Conservation (phyloP, 306 rosid species). For the Hippophae rhamnoides region DNA sequence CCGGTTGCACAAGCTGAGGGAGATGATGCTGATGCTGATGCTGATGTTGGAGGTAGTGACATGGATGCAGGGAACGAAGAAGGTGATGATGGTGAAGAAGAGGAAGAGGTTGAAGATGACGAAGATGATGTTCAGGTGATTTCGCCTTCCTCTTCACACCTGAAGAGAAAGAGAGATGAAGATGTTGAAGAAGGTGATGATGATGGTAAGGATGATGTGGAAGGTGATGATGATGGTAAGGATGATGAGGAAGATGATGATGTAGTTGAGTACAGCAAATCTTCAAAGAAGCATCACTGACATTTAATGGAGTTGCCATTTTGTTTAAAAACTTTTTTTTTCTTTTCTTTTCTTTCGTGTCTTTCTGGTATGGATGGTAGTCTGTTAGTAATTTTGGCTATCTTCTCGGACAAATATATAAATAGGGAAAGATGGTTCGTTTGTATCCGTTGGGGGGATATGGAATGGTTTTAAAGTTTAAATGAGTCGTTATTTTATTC, state of each 20-base stretch:
- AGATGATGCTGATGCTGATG: slow-evolving; percentile 29
- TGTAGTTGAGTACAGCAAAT: slow-evolving; percentile 42
- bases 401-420: slow-evolving; percentile 37
- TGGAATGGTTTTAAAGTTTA: slow-evolving; percentile 42
- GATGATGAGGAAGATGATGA: slow-evolving; percentile 41
- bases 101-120: slow-evolving; percentile 41
- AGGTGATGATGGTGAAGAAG: slow-evolving; percentile 47
- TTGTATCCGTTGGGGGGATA: slow-evolving; percentile 29
- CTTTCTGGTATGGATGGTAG: slow-evolving; percentile 28
- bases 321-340: background rate
- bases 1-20: slow-evolving; percentile 60
- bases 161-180: slow-evolving; percentile 70
- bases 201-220: slow-evolving; percentile 21
- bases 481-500: slow-evolving; percentile 42
- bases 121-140: slow-evolving; percentile 45
- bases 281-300: slow-evolving; percentile 64
- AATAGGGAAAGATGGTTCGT: slow-evolving; percentile 29
- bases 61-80: slow-evolving; percentile 44
- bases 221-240: slow-evolving; percentile 33
- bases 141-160: slow-evolving; percentile 43
- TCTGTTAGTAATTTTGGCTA: slow-evolving; percentile 40
- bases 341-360: slow-evolving; percentile 25
- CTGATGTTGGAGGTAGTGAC: slow-evolving; percentile 26
- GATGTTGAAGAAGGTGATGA: slow-evolving; percentile 32
- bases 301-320: slow-evolving; percentile 11